Evolutionary conservation across 2,329 filamentous ascomycete genomes (phyloP).

Genomic region (Fusarium miscanthi): DNA sequence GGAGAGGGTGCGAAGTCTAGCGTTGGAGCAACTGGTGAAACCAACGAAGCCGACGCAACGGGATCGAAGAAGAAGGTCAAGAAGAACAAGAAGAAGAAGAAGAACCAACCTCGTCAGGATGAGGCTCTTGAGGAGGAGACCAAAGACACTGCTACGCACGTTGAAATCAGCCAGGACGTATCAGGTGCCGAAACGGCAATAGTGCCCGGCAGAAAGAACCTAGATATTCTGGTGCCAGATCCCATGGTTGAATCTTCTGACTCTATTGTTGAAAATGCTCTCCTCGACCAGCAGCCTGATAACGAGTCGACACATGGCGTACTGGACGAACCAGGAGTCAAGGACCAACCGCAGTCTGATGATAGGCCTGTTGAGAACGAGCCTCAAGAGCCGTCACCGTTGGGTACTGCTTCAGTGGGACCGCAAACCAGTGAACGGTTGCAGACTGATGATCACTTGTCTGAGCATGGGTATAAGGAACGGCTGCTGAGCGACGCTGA

Average conservation of each 20-base stretch:
- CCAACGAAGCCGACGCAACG: conserved; percentile 11
- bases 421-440: not conserved
- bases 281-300: not conserved
- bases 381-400: not conserved
- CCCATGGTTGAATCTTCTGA: not conserved
- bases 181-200: not conserved
- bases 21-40: conserved; percentile 8
- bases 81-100: conserved; percentile 51
- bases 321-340: not conserved
- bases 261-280: not conserved
- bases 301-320: not conserved
- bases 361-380: not conserved
- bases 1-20: not conserved
- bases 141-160: conserved; percentile 2
- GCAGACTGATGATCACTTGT: not conserved
- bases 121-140: conserved; percentile 9
- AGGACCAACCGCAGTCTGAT: not conserved
- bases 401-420: not conserved
- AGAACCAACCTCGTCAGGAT: conserved; percentile 19
- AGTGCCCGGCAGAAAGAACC: not conserved
- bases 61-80: conserved; percentile 47
- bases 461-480: not conserved
- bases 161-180: conserved; percentile 3
- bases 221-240: not conserved
- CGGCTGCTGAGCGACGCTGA: not conserved